Conservation (phyloP, 768 basidiomycete species). For the Cyathus striatus region DNA sequence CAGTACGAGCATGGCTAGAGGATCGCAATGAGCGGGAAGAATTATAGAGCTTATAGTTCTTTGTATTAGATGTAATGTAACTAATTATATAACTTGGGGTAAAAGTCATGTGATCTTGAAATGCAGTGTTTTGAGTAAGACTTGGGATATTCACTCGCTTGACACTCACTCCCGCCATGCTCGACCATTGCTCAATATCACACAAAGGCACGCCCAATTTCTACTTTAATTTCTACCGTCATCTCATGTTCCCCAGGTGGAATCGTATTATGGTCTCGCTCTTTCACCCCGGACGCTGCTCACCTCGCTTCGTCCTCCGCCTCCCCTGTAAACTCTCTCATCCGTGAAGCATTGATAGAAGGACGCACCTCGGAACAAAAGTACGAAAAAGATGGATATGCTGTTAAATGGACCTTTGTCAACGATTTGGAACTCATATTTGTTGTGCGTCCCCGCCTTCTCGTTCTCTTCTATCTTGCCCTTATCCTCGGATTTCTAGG, state of each 20-base stretch:
- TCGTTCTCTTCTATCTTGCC: slow-evolving; percentile 4
- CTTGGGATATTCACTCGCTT: no score
- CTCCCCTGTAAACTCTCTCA: slow-evolving; percentile 84
- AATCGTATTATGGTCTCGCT: slow-evolving; percentile 89
- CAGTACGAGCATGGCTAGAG: slow-evolving; percentile 80
- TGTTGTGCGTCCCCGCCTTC: slow-evolving; percentile 48
- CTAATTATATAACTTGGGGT: no score
- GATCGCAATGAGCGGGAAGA: slow-evolving; percentile 21
- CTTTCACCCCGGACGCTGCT: slow-evolving; percentile 85
- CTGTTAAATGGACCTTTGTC: slow-evolving; percentile 90
- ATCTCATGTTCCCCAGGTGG: slow-evolving; percentile 54
- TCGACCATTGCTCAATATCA: slow-evolving; percentile 94
- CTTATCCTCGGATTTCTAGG: slow-evolving; percentile 37
- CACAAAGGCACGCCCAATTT: slow-evolving; percentile 63
- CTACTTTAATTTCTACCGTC: background rate
- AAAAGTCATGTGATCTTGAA: no score
- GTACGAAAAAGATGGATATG: slow-evolving; percentile 92
- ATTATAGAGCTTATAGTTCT: background rate
- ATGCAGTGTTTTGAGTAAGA: no score
- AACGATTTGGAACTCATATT: slow-evolving; percentile 97
- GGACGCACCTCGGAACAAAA: slow-evolving; percentile 76
- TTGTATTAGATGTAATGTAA: no score
- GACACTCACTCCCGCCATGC: slow-evolving; percentile 41
- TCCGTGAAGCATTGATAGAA: slow-evolving; percentile 89
- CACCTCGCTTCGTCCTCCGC: slow-evolving; percentile 63